Evolutionary conservation across 225 moss, liverwort and hornwort genomes (phyloP).

Genomic region (Anthoceros angustus): DNA sequence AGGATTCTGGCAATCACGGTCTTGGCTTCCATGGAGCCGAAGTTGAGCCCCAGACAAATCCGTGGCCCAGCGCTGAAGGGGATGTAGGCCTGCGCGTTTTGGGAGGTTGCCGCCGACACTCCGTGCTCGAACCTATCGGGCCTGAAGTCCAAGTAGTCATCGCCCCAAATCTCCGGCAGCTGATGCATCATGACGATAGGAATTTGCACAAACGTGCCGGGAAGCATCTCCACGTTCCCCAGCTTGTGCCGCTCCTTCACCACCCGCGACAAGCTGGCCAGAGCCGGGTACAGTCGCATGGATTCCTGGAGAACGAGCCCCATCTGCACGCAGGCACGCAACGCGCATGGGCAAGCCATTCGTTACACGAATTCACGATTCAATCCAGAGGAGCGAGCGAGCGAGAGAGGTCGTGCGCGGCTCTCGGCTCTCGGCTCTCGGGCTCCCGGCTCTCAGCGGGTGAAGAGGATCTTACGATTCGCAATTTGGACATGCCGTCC

Average conservation of each 20-base stretch:
- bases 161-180: not conserved
- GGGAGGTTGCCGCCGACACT: not conserved
- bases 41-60: not conserved
- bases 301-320: not conserved
- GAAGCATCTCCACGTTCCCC: not conserved
- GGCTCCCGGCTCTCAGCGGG: not conserved
- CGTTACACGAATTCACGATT: not conserved
- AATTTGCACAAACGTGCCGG: not conserved
- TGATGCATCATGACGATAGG: not conserved
- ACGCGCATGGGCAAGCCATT: not conserved
- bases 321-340: not conserved
- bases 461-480: not conserved
- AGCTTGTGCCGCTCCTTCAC: not conserved
- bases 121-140: not conserved
- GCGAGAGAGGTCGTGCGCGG: not conserved
- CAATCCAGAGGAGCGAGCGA: not conserved
- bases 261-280: not conserved
- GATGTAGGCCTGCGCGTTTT: not conserved
- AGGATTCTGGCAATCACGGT: not conserved
- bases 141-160: not conserved
- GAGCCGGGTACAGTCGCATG: not conserved
- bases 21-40: not conserved
- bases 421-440: too few species aligned
- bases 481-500: not conserved
- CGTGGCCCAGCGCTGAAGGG: not conserved